These are phyloP conservation scores for Cornus suecica DNA, from an alignment of 148 eudicot species.

Conservation along the genomic window DNA sequence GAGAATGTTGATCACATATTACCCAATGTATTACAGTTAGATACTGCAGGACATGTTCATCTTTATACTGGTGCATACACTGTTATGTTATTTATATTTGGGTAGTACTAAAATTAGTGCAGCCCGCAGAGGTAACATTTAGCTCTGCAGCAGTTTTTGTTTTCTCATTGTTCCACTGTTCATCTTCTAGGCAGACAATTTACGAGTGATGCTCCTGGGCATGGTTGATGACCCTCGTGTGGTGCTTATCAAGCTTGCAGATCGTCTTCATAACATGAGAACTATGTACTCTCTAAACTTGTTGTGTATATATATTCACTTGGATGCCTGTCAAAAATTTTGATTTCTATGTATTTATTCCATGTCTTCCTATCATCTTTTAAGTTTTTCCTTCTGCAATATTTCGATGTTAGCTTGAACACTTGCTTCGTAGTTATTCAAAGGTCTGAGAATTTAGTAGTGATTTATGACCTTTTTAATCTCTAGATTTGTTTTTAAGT, in stretches of 20 bases:
- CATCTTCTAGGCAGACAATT: constrained; percentile 63
- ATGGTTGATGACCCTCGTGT: constrained; percentile 99
- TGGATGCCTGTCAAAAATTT: constrained; percentile 3
- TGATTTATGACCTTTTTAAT: neutral
- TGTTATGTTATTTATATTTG: too few relatives aligned
- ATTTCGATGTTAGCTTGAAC: neutral
- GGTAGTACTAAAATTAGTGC: too few relatives aligned
- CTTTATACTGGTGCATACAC: neutral
- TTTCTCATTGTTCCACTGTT: constrained; percentile 15
- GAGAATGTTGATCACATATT: neutral
- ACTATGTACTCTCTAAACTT: constrained; percentile 57
- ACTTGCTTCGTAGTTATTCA: constrained; percentile 6
- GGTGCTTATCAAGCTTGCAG: constrained; percentile 96
- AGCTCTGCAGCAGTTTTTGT: neutral
- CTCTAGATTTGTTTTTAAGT: neutral
- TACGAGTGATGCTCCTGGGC: constrained; percentile 92
- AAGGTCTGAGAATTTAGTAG: neutral
- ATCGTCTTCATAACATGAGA: constrained; percentile 99
- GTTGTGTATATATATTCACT: constrained; percentile 8
- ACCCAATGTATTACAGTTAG: neutral
- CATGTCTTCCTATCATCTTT: neutral
- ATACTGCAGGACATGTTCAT: neutral
- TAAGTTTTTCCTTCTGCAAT: neutral
- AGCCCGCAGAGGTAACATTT: too few relatives aligned
- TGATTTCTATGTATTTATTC: constrained; percentile 6